Evolutionary conservation across 495 filamentous ascomycete genomes (phyloP).

Genomic region (Tuber microsphaerosporum): DNA sequence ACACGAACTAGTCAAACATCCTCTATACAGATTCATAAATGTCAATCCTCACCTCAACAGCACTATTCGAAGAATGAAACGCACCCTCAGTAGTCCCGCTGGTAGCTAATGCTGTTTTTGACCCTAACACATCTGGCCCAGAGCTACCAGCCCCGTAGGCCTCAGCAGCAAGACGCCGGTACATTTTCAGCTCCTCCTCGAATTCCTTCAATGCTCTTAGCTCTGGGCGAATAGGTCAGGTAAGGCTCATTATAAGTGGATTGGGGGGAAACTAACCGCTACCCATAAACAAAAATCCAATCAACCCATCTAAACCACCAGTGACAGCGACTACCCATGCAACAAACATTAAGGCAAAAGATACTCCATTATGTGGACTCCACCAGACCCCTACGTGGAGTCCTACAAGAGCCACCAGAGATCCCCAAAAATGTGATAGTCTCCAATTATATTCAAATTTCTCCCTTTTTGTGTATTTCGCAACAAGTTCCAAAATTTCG

Average conservation of each 20-base stretch:
- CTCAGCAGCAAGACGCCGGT: conserved; percentile 18
- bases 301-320: conserved; percentile 73
- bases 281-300: conserved; percentile 78
- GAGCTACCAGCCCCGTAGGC: neutral
- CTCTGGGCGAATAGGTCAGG: conserved; percentile 44
- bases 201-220: conserved; percentile 83
- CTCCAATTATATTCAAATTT: conserved; percentile 61
- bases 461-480: conserved; percentile 61
- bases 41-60: neutral
- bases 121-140: neutral
- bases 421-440: conserved; percentile 62
- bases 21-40: neutral
- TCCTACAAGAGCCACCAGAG: conserved; percentile 57
- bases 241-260: neutral
- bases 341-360: conserved; percentile 72
- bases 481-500: conserved; percentile 61
- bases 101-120: neutral
- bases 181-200: conserved; percentile 76
- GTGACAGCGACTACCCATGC: conserved; percentile 67
- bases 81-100: conserved; percentile 8
- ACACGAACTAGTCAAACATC: neutral
- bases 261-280: conserved; percentile 46
- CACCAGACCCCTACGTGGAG: conserved; percentile 82
- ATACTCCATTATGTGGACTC: conserved; percentile 62
- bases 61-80: neutral